Conservation (phyloP, 352 stramenopile species). For the Globisporangium megalacanthum region DNA sequence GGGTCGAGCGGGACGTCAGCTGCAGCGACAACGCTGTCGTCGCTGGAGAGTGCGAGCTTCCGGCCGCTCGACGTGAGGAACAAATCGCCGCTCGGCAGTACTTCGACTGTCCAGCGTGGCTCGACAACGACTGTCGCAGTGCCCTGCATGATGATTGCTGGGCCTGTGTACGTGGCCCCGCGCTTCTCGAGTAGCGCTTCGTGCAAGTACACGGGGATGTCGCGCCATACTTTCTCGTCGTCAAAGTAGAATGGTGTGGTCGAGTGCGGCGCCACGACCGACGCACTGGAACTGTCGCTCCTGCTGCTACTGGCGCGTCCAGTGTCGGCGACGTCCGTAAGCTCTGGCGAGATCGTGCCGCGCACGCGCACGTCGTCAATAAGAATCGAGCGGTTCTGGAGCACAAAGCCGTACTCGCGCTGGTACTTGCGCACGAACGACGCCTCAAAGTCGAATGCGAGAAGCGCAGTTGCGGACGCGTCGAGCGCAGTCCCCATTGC, state of each 20-base stretch:
- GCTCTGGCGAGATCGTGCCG: constrained; percentile 85
- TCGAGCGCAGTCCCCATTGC: constrained; percentile 29
- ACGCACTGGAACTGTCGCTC: constrained; percentile 4
- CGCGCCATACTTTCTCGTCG: constrained; percentile 64
- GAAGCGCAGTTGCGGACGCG: constrained; percentile 21
- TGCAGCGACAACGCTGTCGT: constrained; percentile 16
- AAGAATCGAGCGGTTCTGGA: constrained; percentile 90
- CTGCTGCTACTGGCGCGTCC: neutral
- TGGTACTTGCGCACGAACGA: constrained; percentile 93
- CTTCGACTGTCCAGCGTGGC: constrained; percentile 89
- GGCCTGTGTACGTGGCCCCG: constrained; percentile 73
- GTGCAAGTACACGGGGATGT: constrained; percentile 92
- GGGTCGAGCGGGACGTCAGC: constrained; percentile 81
- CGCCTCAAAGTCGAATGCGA: constrained; percentile 80
- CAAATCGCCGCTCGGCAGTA: constrained; percentile 94
- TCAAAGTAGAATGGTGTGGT: constrained; percentile 79
- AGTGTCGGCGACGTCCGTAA: constrained; percentile 29
- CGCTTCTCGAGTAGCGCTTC: constrained; percentile 80
- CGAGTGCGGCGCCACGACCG: constrained; percentile 40
- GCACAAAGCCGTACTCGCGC: constrained; percentile 97
- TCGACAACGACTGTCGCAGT: constrained; percentile 99
- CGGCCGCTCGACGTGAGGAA: constrained; percentile 75
- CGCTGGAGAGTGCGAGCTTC: constrained; percentile 18
- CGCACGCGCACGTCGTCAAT: constrained; percentile 98
- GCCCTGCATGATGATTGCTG: constrained; percentile 97